Base-by-base conservation (phyloP, 345 rosid species). In the Camelina neglecta region DNA sequence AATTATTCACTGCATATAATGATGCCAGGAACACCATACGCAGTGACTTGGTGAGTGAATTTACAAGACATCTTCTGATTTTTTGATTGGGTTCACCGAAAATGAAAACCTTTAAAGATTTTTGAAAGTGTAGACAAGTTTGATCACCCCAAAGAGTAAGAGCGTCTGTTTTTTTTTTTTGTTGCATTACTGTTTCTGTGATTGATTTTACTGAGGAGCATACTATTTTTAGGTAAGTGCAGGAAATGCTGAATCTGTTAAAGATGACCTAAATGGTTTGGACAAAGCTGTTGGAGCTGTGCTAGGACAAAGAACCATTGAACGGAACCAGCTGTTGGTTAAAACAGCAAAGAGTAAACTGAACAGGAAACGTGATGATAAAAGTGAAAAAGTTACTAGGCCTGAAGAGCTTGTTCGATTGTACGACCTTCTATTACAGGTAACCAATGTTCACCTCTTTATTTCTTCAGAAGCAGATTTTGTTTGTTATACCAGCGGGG, bases 361-460 rank as follows among this genome's bases (percentile, higher is more conserved):
- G 65, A 81, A 76, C 67, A 88, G 65, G 81, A 93, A 87, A 45
- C 87, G 95, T 12, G 97, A 93, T 77, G 98, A 96, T 77, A 96
- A 93, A 85, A 89, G 69, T 74, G 98, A 91, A 79, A 91, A 85
- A 85, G 84, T 86, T 60, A 86, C 99, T 36, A 91, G 86, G 84
- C 97, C 98, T 50, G 99, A 96, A 84, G 98, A 93, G 85, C 91
- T 96, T 77, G 99, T 96, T 82, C 96, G 96, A 77, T 79, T 96
- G 65, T 91, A 83, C 74, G 99, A 96, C 84, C 98, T 93, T 61
- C 81, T 96, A 56, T 83, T 83, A 67, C 98, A 96, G 98, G 99
- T 96, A n/a, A 60, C 49, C 62, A 36, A 51, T 35, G 21, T 11
- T 36, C 51, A 66, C 58, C 12, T 80, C 18, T 60, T 47, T 51